These are phyloP conservation scores for Lathyrus oleraceus DNA, from an alignment of 306 rosid genomes.

Conservation along the genomic window DNA sequence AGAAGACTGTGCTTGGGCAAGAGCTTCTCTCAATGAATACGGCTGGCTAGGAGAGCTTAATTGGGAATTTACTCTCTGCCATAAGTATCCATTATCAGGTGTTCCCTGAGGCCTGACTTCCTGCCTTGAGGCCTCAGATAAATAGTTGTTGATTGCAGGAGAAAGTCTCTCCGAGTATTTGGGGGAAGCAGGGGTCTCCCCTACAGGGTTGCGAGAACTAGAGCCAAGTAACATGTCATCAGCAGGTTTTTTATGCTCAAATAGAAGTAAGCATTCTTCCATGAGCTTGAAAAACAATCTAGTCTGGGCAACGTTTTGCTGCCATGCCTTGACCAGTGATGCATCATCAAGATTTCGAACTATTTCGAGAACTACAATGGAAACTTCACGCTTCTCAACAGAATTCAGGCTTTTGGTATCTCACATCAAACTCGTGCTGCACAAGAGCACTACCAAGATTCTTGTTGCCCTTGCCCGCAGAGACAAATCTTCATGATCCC, in stretches of 20 bases:
- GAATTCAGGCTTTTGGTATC: constrained; percentile 93
- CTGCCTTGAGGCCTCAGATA: constrained; percentile 97
- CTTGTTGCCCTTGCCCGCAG: constrained; percentile 95
- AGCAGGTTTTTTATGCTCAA: constrained; percentile 96
- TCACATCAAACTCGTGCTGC: constrained; percentile 98
- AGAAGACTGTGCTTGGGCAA: constrained; percentile 98
- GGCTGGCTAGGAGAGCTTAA: constrained; percentile 98
- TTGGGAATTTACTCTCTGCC: constrained; percentile 98
- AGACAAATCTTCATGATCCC: constrained; percentile 98
- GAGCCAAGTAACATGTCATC: constrained; percentile 92
- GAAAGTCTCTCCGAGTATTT: constrained; percentile 96
- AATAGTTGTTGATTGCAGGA: constrained; percentile 92
- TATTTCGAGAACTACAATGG: constrained; percentile 82
- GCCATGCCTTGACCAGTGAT: constrained; percentile 96
- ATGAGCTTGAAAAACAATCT: constrained; percentile 96
- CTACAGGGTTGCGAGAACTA: constrained; percentile 91
- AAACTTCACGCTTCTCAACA: constrained; percentile 92
- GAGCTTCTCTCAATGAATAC: constrained; percentile 97
- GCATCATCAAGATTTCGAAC: constrained; percentile 93
- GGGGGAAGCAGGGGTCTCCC: constrained; percentile 87
- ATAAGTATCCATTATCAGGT: constrained; percentile 85
- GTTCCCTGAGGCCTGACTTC: constrained; percentile 99
- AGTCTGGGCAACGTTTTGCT: constrained; percentile 91
- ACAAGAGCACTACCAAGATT: constrained; percentile 85
- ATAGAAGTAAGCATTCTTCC: constrained; percentile 87